Evolutionary conservation across 2,329 filamentous ascomycete genomes (phyloP).

Genomic region (Phaeosphaeria sp.): DNA sequence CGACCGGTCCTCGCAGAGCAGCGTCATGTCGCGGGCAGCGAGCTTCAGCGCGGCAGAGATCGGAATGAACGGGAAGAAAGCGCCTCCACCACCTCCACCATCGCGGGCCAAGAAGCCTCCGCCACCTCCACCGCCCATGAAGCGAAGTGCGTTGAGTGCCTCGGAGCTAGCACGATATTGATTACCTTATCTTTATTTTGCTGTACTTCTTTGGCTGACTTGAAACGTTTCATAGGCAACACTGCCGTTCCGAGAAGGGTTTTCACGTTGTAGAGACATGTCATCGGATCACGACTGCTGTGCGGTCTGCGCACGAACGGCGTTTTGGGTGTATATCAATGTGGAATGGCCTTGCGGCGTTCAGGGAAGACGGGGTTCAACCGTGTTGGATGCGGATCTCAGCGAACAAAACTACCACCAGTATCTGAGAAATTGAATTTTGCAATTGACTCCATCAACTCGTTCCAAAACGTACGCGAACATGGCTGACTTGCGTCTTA

Average conservation of each 20-base stretch:
- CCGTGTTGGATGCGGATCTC: background rate
- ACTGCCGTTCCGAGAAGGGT: constrained; percentile 19
- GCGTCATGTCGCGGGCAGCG: constrained; percentile 57
- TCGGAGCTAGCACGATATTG: constrained; percentile 47
- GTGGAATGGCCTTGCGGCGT: constrained; percentile 7
- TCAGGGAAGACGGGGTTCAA: background rate
- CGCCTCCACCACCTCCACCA: constrained; percentile 64
- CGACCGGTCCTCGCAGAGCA: constrained; percentile 51
- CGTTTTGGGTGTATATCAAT: constrained; percentile 8
- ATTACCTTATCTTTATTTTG: constrained; percentile 13
- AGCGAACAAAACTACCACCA: background rate
- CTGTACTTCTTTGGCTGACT: constrained; percentile 20
- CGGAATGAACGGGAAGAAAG: constrained; percentile 55
- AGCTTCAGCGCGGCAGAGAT: constrained; percentile 55
- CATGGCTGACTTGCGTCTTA: too few species aligned
- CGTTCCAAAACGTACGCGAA: too few species aligned
- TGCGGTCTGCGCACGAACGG: constrained; percentile 23
- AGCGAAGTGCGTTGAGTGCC: constrained; percentile 60
- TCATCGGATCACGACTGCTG: constrained; percentile 25
- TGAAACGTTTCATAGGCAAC: constrained; percentile 19
- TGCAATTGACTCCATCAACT: background rate
- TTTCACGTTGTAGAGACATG: constrained; percentile 18
- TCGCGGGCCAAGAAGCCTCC: constrained; percentile 70
- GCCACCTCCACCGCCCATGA: constrained; percentile 69
- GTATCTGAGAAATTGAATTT: background rate